These are phyloP conservation scores for Sclerotinia sclerotiorum DNA, from an alignment of 2,329 filamentous ascomycete species.

Conservation along the genomic window DNA sequence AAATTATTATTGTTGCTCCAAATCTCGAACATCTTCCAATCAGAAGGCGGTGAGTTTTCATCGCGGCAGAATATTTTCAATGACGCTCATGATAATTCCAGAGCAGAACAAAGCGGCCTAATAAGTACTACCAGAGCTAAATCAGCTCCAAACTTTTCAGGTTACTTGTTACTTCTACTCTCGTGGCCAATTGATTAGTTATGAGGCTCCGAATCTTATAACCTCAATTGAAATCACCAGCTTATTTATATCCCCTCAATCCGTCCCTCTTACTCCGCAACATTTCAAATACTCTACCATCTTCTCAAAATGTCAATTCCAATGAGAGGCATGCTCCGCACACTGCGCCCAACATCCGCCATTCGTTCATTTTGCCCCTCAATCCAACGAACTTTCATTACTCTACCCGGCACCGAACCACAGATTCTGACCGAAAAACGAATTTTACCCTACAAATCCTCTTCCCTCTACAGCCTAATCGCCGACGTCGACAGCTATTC, in stretches of 20 bases:
- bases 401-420: slow-evolving; percentile 42
- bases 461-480: slow-evolving; percentile 78
- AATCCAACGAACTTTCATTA: slow-evolving; percentile 46
- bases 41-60: not conserved
- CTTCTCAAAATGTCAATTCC: slow-evolving; percentile 29
- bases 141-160: not conserved
- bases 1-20: not conserved
- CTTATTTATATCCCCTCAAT: not conserved
- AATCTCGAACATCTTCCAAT: not conserved
- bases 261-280: slow-evolving; percentile 1
- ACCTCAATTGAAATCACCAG: not conserved
- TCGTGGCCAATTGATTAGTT: not conserved
- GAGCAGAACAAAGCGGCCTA: not conserved
- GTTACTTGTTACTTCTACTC: not conserved
- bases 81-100: not conserved
- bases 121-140: not conserved
- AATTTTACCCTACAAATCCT: slow-evolving; percentile 71
- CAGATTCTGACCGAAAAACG: slow-evolving; percentile 73
- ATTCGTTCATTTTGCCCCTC: slow-evolving; percentile 27
- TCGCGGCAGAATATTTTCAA: slow-evolving; percentile 3
- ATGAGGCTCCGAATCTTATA: not conserved
- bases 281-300: not conserved
- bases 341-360: slow-evolving; percentile 28
- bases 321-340: slow-evolving; percentile 30
- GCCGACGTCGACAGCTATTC: slow-evolving; percentile 84